These are phyloP conservation scores for Irpex sp. DNA, from an alignment of 1,284 basidiomycete genomes.

Conservation along the genomic window DNA sequence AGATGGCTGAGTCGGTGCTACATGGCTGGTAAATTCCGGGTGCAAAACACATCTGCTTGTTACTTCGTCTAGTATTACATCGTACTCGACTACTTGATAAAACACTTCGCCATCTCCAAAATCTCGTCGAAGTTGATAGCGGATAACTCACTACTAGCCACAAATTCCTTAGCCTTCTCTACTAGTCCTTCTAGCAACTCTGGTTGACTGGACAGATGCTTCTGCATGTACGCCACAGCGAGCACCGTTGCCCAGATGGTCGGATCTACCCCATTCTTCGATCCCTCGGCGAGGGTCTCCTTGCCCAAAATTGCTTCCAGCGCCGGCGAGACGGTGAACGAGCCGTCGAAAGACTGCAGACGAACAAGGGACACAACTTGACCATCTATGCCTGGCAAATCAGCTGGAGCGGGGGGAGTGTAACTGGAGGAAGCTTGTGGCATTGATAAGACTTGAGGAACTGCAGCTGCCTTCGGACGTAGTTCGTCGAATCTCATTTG, in stretches of 20 bases:
- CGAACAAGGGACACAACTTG: slow-evolving; percentile 28
- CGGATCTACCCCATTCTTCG: slow-evolving; percentile 20
- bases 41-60: not conserved
- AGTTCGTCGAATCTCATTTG: not conserved
- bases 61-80: not conserved
- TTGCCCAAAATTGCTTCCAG: slow-evolving; percentile 30
- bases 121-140: not conserved
- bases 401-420: not conserved
- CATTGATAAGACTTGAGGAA: not conserved
- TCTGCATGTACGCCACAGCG: slow-evolving; percentile 35
- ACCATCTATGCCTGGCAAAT: not conserved
- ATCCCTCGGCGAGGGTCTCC: slow-evolving; percentile 23
- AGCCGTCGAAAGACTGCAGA: slow-evolving; percentile 44
- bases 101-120: not conserved
- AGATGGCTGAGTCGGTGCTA: no score
- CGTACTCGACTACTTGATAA: not conserved
- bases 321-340: slow-evolving; percentile 31
- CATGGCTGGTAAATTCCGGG: no score
- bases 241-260: slow-evolving; percentile 40
- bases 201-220: slow-evolving; percentile 26
- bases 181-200: slow-evolving; percentile 33
- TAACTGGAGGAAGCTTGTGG: not conserved
- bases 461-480: not conserved
- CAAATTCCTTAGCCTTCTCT: slow-evolving; percentile 34
- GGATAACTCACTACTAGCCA: not conserved